Conservation (phyloP, 2,329 filamentous ascomycete genomes). For the Neoarthrinium moseri region DNA sequence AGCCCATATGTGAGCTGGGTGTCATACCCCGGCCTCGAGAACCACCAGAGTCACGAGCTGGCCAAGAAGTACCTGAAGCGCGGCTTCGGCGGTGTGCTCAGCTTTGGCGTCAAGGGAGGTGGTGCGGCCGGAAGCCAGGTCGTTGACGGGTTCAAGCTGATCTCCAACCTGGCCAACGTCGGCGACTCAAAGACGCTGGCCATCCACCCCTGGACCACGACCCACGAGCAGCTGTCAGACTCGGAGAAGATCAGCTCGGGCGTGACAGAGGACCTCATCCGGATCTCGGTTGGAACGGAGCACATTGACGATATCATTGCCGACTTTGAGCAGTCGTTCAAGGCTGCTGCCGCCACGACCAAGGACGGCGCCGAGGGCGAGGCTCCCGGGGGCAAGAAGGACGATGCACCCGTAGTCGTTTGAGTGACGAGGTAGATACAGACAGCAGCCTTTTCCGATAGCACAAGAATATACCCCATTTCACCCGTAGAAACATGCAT, state of each 20-base stretch:
- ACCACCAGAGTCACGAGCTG: conserved; percentile 73
- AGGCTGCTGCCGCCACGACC: conserved; percentile 51
- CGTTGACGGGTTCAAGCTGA: conserved; percentile 91
- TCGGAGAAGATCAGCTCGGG: conserved; percentile 79
- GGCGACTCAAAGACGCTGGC: conserved; percentile 94
- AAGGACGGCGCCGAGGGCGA: conserved; percentile 27
- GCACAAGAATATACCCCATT: too few relatives aligned
- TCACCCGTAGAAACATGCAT: too few relatives aligned
- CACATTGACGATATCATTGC: conserved; percentile 97
- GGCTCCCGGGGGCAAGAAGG: conserved; percentile 33
- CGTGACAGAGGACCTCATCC: conserved; percentile 87
- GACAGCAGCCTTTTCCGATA: too few relatives aligned
- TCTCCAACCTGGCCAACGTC: conserved; percentile 94
- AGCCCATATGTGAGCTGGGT: conserved; percentile 89
- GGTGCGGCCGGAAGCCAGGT: conserved; percentile 80
- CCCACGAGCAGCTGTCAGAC: conserved; percentile 82
- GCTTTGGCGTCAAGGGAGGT: conserved; percentile 90
- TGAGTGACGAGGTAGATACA: too few relatives aligned
- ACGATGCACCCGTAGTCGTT: conserved; percentile 27
- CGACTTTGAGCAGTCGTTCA: conserved; percentile 91
- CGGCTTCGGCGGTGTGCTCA: conserved; percentile 87
- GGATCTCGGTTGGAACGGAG: conserved; percentile 92
- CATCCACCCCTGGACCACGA: conserved; percentile 94
- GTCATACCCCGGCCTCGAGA: conserved; percentile 84
- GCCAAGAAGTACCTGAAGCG: conserved; percentile 85